A percentile compares a stretch with the other conserved stretches of the same genome.
Evolutionary conservation across 2,329 filamentous ascomycete species (phyloP).

Genomic region (Aspergillus thermomutatus): DNA sequence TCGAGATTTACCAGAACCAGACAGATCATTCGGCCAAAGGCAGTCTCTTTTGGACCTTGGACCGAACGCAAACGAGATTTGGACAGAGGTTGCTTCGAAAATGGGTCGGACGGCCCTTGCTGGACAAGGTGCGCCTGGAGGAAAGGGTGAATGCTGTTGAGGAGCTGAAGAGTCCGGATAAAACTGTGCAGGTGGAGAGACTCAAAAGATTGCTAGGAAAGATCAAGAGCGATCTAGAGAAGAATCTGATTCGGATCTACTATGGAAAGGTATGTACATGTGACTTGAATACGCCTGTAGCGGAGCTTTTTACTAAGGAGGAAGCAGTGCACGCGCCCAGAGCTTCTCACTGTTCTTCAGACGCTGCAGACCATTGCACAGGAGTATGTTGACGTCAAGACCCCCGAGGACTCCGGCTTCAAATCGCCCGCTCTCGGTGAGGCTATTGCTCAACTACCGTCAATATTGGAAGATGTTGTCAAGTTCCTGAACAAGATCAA

Average conservation of each 20-base stretch:
- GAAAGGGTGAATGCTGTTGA: constrained; percentile 80
- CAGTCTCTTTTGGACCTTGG: constrained; percentile 91
- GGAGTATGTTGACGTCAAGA: constrained; percentile 68
- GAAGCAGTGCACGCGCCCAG: constrained; percentile 70
- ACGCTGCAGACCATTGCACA: constrained; percentile 76
- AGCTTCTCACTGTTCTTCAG: constrained; percentile 81
- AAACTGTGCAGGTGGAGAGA: constrained; percentile 66
- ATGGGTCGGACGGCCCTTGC: constrained; percentile 88
- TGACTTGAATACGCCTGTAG: not conserved
- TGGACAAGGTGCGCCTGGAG: constrained; percentile 71
- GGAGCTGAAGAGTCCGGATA: constrained; percentile 70
- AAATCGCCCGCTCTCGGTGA: constrained; percentile 64
- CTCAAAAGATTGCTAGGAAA: constrained; percentile 68
- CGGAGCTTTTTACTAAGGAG: constrained; percentile 14
- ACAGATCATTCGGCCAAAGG: constrained; percentile 83
- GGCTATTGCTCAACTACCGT: constrained; percentile 71
- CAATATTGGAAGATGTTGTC: constrained; percentile 69
- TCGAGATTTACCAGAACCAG: constrained; percentile 94
- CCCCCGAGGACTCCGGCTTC: constrained; percentile 68
- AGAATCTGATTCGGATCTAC: constrained; percentile 90
- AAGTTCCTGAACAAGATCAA: constrained; percentile 83
- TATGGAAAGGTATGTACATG: constrained; percentile 68
- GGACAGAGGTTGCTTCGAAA: constrained; percentile 84
- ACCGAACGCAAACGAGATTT: constrained; percentile 87
- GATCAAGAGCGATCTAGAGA: constrained; percentile 80